These are phyloP conservation scores for Guillardia theta DNA, from an alignment of 78 protist species.

Conservation along the genomic window DNA sequence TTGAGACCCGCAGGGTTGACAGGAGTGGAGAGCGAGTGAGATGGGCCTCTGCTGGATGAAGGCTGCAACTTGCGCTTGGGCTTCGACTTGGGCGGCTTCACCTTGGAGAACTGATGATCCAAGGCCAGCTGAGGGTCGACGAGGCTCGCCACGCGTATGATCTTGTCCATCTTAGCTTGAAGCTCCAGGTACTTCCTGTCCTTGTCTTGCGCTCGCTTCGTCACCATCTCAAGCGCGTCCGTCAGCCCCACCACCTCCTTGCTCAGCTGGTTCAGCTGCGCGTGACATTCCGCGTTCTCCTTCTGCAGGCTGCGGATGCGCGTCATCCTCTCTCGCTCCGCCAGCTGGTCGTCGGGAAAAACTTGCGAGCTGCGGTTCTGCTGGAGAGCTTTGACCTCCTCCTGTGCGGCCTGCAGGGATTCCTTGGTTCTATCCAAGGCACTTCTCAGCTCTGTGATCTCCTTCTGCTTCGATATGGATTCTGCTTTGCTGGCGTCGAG, in stretches of 20 bases:
- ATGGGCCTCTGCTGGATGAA: not conserved
- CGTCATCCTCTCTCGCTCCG: not conserved
- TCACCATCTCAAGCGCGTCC: not conserved
- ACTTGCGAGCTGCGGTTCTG: no score
- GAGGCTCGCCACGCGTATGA: not conserved
- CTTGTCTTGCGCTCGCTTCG: not conserved
- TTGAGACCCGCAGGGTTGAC: not conserved
- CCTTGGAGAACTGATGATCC: not conserved
- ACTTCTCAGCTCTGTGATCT: no score
- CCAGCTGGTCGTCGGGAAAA: not conserved
- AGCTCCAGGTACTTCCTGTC: not conserved
- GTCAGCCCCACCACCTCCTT: not conserved
- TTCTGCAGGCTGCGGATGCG: not conserved
- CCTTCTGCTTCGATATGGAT: no score
- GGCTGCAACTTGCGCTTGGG: not conserved
- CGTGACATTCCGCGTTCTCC: conserved; percentile 10
- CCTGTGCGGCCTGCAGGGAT: no score
- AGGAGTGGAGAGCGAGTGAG: not conserved
- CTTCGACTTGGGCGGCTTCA: not conserved
- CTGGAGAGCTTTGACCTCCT: no score
- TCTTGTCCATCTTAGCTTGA: not conserved
- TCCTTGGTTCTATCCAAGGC: no score
- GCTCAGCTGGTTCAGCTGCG: not conserved
- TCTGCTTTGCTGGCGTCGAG: not conserved
- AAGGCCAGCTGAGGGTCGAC: not conserved